Base-by-base conservation (phyloP, 2,329 filamentous ascomycete genomes). In the Epichloe amarillans region DNA sequence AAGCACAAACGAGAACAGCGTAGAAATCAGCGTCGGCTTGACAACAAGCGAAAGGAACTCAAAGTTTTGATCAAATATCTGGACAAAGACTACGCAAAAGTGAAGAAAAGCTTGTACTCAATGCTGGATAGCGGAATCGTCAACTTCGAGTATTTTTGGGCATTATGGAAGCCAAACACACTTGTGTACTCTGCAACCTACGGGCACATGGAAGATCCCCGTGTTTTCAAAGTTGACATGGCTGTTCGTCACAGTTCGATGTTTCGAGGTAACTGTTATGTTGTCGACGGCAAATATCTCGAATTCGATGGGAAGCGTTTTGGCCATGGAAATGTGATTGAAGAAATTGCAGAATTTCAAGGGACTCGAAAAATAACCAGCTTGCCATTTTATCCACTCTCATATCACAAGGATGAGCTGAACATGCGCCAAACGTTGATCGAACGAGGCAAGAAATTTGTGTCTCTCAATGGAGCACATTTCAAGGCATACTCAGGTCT, bases 221-320 rank as follows among this genome's bases (percentile, higher is more conserved):
- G 87, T 15, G 84, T 85, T 10, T 91, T 94, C 75, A 89, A 86
- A 63, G 81, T 91, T 1, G 86, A 91, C 53, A 77, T 82, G 55
- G 83, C 84, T 0, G 82, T 82, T 59, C 86, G 87, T 57, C 82
- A 86, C 47, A 72, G 67, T 42, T 80, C 75, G 37, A 80, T 90
- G 59, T 75, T 86, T 61, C 82, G 81, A 56, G 86, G 86, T 4
- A 77, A 83, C 17, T 91, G 79, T 68, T 94, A 90, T 66, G 78
- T 74, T 56, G 74, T 95, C 14, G 84, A 91, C 57, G 88, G 84
- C 21, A 76, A 74, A 63, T 95, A 93, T 58, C 76, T 95, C 26
- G 88, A 95, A 60, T 95, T 88, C 54, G 88, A 95, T 58, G 90
- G 89, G 52, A 94, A 94, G 63, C 75, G 78, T 6, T 94, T 90